These are phyloP conservation scores for Omphalea diandra DNA, from an alignment of 441 rosid species.

Conservation along the genomic window DNA sequence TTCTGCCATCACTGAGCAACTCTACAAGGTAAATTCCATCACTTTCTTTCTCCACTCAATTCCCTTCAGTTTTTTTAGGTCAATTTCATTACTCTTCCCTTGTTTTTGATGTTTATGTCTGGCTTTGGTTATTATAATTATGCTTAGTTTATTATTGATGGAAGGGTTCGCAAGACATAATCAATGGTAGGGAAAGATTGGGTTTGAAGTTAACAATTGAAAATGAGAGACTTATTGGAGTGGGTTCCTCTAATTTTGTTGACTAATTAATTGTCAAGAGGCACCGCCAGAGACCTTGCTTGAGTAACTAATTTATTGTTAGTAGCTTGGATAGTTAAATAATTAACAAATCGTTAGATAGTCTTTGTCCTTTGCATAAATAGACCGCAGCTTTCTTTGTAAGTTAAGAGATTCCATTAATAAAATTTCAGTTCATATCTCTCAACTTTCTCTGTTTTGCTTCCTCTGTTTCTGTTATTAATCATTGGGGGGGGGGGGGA, in stretches of 20 bases:
- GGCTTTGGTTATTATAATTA: neutral
- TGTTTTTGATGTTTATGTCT: neutral
- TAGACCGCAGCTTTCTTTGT: too few species aligned
- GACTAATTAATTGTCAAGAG: neutral
- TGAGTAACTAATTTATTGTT: too few species aligned
- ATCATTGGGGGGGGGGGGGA: too few species aligned
- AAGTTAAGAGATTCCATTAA: too few species aligned
- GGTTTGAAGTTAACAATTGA: neutral
- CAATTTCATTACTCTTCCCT: neutral
- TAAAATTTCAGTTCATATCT: too few species aligned
- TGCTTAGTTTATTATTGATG: neutral
- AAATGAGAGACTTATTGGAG: neutral
- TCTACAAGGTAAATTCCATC: slow-evolving; percentile 50
- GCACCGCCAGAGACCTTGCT: too few species aligned
- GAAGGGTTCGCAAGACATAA: neutral
- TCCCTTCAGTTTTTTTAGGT: neutral
- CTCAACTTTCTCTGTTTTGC: too few species aligned
- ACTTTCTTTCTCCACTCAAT: neutral
- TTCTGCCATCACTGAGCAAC: slow-evolving; percentile 84
- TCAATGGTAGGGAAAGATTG: neutral
- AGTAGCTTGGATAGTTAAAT: too few species aligned
- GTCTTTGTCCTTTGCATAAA: too few species aligned
- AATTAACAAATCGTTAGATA: too few species aligned
- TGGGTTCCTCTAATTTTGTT: neutral
- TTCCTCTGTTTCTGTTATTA: too few species aligned